Evolutionary conservation across 331 rosid genomes (phyloP).

Genomic region (Pyrus hybrid): DNA sequence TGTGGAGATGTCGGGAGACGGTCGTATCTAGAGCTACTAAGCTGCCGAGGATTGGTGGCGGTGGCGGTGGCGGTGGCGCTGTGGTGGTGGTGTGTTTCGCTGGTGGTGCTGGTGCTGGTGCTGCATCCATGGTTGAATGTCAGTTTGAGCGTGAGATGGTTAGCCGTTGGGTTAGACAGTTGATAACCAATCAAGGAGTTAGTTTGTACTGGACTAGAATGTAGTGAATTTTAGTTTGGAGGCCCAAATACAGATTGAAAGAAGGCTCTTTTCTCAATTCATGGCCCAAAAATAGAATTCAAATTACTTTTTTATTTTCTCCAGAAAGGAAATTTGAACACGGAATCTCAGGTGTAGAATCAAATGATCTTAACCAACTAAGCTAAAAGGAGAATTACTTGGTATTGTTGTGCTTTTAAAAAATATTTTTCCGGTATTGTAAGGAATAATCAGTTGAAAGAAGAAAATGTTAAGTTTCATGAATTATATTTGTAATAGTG

Average conservation of each 20-base stretch:
- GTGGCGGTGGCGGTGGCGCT: background rate
- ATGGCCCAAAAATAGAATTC: background rate
- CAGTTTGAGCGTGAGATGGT: background rate
- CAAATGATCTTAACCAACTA: no score
- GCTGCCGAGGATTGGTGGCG: slow-evolving; percentile 10
- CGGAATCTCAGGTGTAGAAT: no score
- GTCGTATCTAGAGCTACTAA: slow-evolving; percentile 28
- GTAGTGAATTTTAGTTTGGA: background rate
- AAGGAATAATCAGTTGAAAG: no score
- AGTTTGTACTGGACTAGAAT: no score
- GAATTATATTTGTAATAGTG: no score
- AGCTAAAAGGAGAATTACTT: no score
- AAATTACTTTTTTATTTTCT: no score
- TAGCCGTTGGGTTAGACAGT: background rate
- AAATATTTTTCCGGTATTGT: no score
- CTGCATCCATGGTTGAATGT: slow-evolving; percentile 4
- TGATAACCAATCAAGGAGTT: background rate
- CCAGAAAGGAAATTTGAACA: no score
- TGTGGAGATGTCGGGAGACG: slow-evolving; percentile 38
- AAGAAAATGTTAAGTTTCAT: no score
- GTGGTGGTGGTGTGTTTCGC: background rate
- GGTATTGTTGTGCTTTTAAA: no score
- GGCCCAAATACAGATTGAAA: background rate
- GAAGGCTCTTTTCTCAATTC: background rate
- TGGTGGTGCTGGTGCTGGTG: background rate